A percentile compares a stretch with the other conserved stretches of the same genome.
These are phyloP conservation scores for Ogataea haglerorum DNA, from an alignment of 805 yeast species.

Conservation along the genomic window DNA sequence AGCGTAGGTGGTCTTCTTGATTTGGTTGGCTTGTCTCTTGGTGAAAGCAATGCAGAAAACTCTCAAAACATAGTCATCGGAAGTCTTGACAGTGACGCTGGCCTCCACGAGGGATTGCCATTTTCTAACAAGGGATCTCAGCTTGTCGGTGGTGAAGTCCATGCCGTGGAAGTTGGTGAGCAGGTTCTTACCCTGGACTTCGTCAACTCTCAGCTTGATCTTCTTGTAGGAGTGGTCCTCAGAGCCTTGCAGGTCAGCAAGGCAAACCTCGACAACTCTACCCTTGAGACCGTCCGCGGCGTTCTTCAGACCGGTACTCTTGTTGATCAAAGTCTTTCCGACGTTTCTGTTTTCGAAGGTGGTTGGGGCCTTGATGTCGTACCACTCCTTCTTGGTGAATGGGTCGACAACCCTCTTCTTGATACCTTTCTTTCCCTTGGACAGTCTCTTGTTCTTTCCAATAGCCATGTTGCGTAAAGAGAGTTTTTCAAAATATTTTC, in stretches of 20 bases:
- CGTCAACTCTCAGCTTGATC: slow-evolving; percentile 96
- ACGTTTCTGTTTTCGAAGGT: slow-evolving; percentile 98
- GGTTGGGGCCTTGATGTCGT: slow-evolving; percentile 97
- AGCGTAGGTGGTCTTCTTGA: slow-evolving; percentile 97
- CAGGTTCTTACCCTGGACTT: slow-evolving; percentile 97
- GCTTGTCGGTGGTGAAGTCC: slow-evolving; percentile 97
- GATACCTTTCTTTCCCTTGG: slow-evolving; percentile 91
- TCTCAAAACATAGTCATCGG: slow-evolving; percentile 96
- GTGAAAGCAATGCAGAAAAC: slow-evolving; percentile 98
- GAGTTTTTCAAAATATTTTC: slow-evolving; percentile 11
- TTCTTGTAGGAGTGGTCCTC: slow-evolving; percentile 99
- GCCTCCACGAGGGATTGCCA: slow-evolving; percentile 99
- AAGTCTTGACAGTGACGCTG: slow-evolving; percentile 95
- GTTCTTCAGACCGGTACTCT: slow-evolving; percentile 95
- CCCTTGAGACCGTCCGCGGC: slow-evolving; percentile 98
- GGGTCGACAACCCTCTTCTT: slow-evolving; percentile 99
- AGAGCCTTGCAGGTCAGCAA: slow-evolving; percentile 97
- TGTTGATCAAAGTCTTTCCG: slow-evolving; percentile 98
- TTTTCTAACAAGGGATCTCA: slow-evolving; percentile 96
- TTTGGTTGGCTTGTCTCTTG: slow-evolving; percentile 94
- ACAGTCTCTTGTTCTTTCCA: slow-evolving; percentile 72
- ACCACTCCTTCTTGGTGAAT: slow-evolving; percentile 99
- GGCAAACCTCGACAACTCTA: slow-evolving; percentile 91
- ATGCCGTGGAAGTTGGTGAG: slow-evolving; percentile 99
- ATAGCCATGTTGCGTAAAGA: slow-evolving; percentile 48